phyloP scores from a whole-genome alignment of 2,329 filamentous ascomycete species.

The Penicillium griseofulvum region DNA sequence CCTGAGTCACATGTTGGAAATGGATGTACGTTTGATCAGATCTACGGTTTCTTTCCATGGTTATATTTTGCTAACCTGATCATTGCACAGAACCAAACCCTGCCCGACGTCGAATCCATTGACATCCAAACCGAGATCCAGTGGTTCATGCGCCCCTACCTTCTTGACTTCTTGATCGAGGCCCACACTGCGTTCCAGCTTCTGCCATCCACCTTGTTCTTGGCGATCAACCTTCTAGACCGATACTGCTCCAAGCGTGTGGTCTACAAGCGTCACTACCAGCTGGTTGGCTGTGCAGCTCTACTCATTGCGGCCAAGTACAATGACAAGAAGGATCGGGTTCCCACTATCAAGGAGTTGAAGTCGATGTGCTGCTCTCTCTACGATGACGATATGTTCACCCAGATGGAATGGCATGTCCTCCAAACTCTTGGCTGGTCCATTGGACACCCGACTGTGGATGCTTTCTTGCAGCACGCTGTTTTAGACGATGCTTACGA shows the following conservation, averaged over 20 bases:
- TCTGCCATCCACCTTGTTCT: slow-evolving; percentile 89
- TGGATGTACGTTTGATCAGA: slow-evolving; percentile 63
- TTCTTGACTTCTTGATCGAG: slow-evolving; percentile 97
- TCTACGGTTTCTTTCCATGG: neutral
- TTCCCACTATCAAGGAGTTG: slow-evolving; percentile 94
- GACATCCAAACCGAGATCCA: slow-evolving; percentile 99
- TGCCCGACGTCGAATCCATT: slow-evolving; percentile 95
- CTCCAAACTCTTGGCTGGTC: slow-evolving; percentile 96
- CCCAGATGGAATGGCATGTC: slow-evolving; percentile 99
- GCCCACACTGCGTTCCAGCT: slow-evolving; percentile 93
- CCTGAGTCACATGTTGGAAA: slow-evolving; percentile 87
- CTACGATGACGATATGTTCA: slow-evolving; percentile 99
- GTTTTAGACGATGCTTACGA: slow-evolving; percentile 73
- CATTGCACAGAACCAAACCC: slow-evolving; percentile 66
- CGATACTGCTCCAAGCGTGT: slow-evolving; percentile 97
- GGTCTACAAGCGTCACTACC: slow-evolving; percentile 98
- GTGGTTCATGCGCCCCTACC: slow-evolving; percentile 98
- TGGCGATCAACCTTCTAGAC: slow-evolving; percentile 94
- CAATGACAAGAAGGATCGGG: slow-evolving; percentile 95
- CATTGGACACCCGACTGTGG: slow-evolving; percentile 92
- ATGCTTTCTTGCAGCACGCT: slow-evolving; percentile 87
- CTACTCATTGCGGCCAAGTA: slow-evolving; percentile 98
- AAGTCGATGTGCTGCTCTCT: slow-evolving; percentile 99
- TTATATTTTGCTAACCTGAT: neutral
- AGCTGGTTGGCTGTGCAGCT: slow-evolving; percentile 92